phyloP scores from a whole-genome alignment of 176 grass and related monocot genomes.

The Aegilops bicornis region DNA sequence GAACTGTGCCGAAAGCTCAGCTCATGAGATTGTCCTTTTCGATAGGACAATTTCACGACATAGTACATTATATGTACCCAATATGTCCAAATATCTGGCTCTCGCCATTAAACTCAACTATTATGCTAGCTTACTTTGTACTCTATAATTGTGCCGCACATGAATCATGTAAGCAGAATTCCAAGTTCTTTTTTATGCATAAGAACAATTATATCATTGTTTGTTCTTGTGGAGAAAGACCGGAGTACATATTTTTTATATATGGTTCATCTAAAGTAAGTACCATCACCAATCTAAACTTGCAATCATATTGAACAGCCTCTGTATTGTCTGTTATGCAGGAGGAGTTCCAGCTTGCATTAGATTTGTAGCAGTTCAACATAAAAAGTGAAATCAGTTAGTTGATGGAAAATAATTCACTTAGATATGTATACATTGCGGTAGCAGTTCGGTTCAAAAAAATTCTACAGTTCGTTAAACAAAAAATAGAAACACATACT shows the following conservation, averaged over 20 bases:
- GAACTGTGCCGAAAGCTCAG: neutral
- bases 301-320: neutral
- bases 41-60: too few relatives aligned
- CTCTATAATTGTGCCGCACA: neutral
- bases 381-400: too few relatives aligned
- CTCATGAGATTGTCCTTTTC: neutral
- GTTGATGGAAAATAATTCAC: too few relatives aligned
- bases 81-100: too few relatives aligned
- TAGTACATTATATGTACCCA: too few relatives aligned
- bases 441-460: too few relatives aligned
- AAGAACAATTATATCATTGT: neutral
- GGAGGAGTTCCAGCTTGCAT: conserved; percentile 92
- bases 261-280: neutral
- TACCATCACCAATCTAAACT: neutral
- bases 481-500: too few relatives aligned
- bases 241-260: neutral
- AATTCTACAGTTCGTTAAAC: too few relatives aligned
- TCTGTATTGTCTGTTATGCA: conserved; percentile 17
- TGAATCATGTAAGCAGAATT: neutral
- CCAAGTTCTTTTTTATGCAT: neutral
- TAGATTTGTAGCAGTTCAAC: neutral
- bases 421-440: too few relatives aligned
- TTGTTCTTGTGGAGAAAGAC: neutral
- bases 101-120: too few relatives aligned
- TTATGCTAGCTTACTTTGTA: neutral